Evolutionary conservation across 768 basidiomycete species (phyloP).

Genomic region (Naganishia friedmannii): DNA sequence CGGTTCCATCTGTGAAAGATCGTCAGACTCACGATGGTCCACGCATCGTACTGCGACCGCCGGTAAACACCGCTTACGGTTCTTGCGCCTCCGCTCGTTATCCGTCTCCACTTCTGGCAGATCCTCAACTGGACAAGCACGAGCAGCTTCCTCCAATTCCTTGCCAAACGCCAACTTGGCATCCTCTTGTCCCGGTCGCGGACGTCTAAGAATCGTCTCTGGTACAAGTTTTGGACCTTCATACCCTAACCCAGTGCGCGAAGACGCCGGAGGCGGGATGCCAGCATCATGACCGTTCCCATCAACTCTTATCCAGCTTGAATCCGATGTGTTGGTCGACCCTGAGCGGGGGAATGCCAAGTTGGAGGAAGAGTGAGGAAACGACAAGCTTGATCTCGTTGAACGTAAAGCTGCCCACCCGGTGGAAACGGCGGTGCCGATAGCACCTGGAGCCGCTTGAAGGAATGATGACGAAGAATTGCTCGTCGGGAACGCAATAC

Average conservation of each 20-base stretch:
- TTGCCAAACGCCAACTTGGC: conserved; percentile 40
- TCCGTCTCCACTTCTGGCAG: neutral
- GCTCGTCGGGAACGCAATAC: conserved; percentile 5
- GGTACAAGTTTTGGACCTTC: conserved; percentile 24
- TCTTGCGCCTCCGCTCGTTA: conserved; percentile 33
- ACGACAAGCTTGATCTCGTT: conserved; percentile 4
- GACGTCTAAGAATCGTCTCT: conserved; percentile 5
- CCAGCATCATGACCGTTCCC: neutral
- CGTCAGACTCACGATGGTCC: conserved; percentile 45
- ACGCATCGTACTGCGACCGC: conserved; percentile 45
- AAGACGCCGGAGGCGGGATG: neutral
- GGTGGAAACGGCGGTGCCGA: conserved; percentile 30
- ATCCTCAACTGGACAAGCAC: conserved; percentile 36
- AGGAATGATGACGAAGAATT: conserved; percentile 19
- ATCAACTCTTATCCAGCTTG: conserved; percentile 16
- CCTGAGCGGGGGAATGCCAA: conserved; percentile 6
- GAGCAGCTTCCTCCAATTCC: conserved; percentile 39
- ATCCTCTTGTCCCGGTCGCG: conserved; percentile 2
- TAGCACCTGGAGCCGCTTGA: conserved; percentile 28
- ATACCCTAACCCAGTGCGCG: conserved; percentile 10
- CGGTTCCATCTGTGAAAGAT: neutral
- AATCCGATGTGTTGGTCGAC: neutral
- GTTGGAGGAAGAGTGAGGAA: conserved; percentile 10
- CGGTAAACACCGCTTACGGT: conserved; percentile 39
- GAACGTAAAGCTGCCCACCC: conserved; percentile 30